Conservation (phyloP, 2,329 filamentous ascomycete genomes). For the Aspergillus novofumigatus region DNA sequence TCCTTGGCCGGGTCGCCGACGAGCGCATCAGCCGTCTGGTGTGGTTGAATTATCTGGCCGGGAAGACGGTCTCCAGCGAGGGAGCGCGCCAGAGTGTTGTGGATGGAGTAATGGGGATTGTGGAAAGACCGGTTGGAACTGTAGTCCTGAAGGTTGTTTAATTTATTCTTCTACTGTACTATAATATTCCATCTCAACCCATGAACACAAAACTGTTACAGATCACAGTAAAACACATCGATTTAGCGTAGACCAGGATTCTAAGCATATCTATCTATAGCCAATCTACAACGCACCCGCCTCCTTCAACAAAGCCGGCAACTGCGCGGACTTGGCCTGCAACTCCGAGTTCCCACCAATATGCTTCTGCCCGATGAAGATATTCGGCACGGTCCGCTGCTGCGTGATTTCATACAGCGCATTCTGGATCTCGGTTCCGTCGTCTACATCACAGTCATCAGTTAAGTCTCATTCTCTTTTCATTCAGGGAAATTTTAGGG, state of each 20-base stretch:
- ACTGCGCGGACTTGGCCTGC: slow-evolving; percentile 60
- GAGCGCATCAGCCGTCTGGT: slow-evolving; percentile 75
- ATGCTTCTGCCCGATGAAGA: slow-evolving; percentile 86
- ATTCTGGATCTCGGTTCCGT: slow-evolving; percentile 76
- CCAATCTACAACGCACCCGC: slow-evolving; percentile 56
- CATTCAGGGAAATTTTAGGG: too few species aligned
- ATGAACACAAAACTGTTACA: background rate
- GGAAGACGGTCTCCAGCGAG: slow-evolving; percentile 82
- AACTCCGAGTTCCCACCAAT: slow-evolving; percentile 95
- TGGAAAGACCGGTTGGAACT: slow-evolving; percentile 81
- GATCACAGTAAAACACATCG: background rate
- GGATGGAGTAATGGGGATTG: slow-evolving; percentile 81
- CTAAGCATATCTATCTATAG: background rate
- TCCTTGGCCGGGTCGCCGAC: slow-evolving; percentile 69
- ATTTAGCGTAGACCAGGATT: too few species aligned
- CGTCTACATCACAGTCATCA: slow-evolving; percentile 60
- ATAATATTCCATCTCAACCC: background rate
- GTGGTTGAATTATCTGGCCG: slow-evolving; percentile 87
- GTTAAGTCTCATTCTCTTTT: too few species aligned
- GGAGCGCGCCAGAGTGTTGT: slow-evolving; percentile 75
- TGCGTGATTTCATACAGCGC: slow-evolving; percentile 74
- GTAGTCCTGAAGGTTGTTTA: slow-evolving; percentile 69
- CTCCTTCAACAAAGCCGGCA: slow-evolving; percentile 61
- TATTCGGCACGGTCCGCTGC: slow-evolving; percentile 91
- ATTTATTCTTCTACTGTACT: slow-evolving; percentile 1